A percentile compares a stretch with the other conserved stretches of the same genome.
These are phyloP conservation scores for Ogataea populi-albae DNA, from an alignment of 805 yeast species.

Conservation along the genomic window DNA sequence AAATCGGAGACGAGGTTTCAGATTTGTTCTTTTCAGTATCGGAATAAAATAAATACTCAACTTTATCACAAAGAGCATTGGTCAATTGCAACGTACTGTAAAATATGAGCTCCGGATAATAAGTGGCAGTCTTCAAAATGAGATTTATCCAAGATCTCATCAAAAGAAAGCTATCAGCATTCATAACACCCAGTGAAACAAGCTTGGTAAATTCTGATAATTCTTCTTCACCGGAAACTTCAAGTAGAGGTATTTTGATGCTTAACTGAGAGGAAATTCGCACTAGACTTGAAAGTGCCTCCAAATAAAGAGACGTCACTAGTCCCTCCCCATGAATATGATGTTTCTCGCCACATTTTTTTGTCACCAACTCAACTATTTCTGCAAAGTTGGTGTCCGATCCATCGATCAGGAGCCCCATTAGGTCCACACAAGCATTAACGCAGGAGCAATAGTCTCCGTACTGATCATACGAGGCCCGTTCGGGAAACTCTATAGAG, in stretches of 20 bases:
- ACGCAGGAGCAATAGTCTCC: constrained; percentile 37
- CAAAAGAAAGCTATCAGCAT: constrained; percentile 21
- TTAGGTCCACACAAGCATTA: constrained; percentile 42
- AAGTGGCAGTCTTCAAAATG: constrained; percentile 20
- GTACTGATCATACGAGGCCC: constrained; percentile 19
- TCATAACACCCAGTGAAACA: constrained; percentile 24
- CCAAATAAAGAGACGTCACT: constrained; percentile 22
- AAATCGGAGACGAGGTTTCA: constrained; percentile 11
- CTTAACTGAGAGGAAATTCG: constrained; percentile 25
- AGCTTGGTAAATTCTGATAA: constrained; percentile 24
- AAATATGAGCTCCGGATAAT: constrained; percentile 28
- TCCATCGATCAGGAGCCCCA: constrained; percentile 52
- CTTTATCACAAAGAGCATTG: constrained; percentile 27
- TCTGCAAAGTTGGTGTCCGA: constrained; percentile 51
- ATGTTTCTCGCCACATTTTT: constrained; percentile 12
- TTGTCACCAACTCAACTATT: constrained; percentile 16
- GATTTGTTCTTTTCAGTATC: constrained; percentile 14
- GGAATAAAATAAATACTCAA: constrained; percentile 22
- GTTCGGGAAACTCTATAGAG: constrained; percentile 18
- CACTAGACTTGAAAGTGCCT: constrained; percentile 22
- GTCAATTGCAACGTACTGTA: constrained; percentile 22
- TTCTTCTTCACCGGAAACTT: constrained; percentile 9
- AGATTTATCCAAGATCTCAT: constrained; percentile 29
- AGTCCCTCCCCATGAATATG: constrained; percentile 12
- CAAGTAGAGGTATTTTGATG: constrained; percentile 15